A percentile compares a stretch with the other conserved stretches of the same genome.
phyloP scores from a whole-genome alignment of 805 yeast genomes.

The Kuraishia hungarica region DNA sequence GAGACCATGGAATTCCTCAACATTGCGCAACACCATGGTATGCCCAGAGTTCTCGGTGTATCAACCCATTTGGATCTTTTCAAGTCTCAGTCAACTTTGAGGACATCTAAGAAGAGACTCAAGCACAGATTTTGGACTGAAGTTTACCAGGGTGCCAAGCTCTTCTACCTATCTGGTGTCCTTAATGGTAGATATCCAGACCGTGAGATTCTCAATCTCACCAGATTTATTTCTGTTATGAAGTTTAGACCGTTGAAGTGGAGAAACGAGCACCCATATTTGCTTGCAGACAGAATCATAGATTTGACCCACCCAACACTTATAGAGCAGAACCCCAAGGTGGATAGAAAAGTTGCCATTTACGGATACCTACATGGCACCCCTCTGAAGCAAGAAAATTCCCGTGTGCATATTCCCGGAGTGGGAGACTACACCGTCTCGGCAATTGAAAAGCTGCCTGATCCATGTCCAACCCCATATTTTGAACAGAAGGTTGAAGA shows the following conservation, averaged over 20 bases:
- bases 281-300: slow-evolving; percentile 80
- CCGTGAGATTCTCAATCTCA: slow-evolving; percentile 84
- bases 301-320: slow-evolving; percentile 90
- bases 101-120: slow-evolving; percentile 85
- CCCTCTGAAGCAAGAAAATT: slow-evolving; percentile 58
- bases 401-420: slow-evolving; percentile 90
- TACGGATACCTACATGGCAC: slow-evolving; percentile 96
- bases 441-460: slow-evolving; percentile 83
- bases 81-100: slow-evolving; percentile 78
- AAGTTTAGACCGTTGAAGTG: slow-evolving; percentile 98
- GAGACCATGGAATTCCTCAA: slow-evolving; percentile 98
- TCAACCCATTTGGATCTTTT: slow-evolving; percentile 94
- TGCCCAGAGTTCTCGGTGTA: slow-evolving; percentile 94
- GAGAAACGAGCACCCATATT: slow-evolving; percentile 97
- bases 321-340: slow-evolving; percentile 70
- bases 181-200: slow-evolving; percentile 97
- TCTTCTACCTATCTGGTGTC: slow-evolving; percentile 91
- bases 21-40: slow-evolving; percentile 96
- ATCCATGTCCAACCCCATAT: slow-evolving; percentile 98
- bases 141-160: slow-evolving; percentile 95
- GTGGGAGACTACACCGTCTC: slow-evolving; percentile 81
- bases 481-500: slow-evolving; percentile 83
- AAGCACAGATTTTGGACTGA: slow-evolving; percentile 98
- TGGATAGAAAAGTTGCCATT: slow-evolving; percentile 82
- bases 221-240: slow-evolving; percentile 93